Evolutionary conservation across 371 early-diverging fungal genomes (phyloP).

Genomic region (Mucor saturninus): DNA sequence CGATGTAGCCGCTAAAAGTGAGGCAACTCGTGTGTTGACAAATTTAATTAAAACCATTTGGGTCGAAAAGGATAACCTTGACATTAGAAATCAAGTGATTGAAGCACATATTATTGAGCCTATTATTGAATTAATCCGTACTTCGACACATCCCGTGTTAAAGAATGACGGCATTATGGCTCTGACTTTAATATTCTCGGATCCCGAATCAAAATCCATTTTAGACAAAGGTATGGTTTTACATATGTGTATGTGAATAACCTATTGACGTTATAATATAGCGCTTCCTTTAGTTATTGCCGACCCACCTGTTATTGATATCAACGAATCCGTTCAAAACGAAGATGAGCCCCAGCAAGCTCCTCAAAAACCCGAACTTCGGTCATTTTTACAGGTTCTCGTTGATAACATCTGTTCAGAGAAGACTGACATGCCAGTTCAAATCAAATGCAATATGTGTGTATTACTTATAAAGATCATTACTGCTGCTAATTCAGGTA

Average conservation of each 20-base stretch:
- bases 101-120: conserved; percentile 43
- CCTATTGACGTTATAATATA: not conserved
- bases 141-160: conserved; percentile 60
- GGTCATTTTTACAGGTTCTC: conserved; percentile 52
- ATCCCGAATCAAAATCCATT: conserved; percentile 27
- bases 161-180: conserved; percentile 70
- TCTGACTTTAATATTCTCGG: conserved; percentile 56
- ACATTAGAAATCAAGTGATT: conserved; percentile 47
- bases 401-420: conserved; percentile 34
- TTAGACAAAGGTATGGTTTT: conserved; percentile 23
- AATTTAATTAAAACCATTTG: conserved; percentile 61
- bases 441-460: conserved; percentile 61
- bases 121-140: conserved; percentile 56
- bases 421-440: conserved; percentile 34
- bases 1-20: conserved; percentile 64
- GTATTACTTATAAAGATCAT: conserved; percentile 53
- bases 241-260: not conserved
- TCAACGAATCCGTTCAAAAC: conserved; percentile 9
- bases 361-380: conserved; percentile 20
- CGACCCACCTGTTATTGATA: conserved; percentile 18
- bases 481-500: conserved; percentile 42
- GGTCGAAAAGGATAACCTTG: conserved; percentile 28
- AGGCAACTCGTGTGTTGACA: conserved; percentile 65
- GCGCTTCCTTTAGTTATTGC: conserved; percentile 29
- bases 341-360: conserved; percentile 26